Evolutionary conservation across 2,329 filamentous ascomycete genomes (phyloP).

Genomic region (Ceratocystis diversiconidia): DNA sequence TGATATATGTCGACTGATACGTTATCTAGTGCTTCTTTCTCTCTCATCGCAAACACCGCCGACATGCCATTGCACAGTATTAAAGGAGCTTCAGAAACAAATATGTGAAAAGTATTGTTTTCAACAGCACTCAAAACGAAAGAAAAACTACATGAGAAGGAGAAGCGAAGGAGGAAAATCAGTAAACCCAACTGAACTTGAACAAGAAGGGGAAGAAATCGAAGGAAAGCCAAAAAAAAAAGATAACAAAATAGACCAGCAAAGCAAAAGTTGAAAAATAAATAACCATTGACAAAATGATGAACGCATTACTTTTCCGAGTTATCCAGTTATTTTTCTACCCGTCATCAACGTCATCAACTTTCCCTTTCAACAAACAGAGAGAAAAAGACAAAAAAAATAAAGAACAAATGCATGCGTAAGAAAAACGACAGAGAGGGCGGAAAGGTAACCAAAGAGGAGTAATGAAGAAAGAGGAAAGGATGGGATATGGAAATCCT

Average conservation of each 20-base stretch:
- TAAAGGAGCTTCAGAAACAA: not conserved
- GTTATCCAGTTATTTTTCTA: conserved; percentile 12
- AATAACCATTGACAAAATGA: conserved; percentile 6
- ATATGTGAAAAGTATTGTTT: not conserved
- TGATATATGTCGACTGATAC: too few species aligned
- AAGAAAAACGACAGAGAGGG: not conserved
- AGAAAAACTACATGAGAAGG: not conserved
- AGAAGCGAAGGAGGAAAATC: not conserved
- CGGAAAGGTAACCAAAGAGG: not conserved
- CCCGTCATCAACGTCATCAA: conserved; percentile 9
- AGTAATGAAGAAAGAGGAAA: not conserved
- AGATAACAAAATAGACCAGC: not conserved
- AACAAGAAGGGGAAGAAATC: not conserved
- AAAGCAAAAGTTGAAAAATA: not conserved
- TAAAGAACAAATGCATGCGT: not conserved
- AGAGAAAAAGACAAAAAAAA: not conserved
- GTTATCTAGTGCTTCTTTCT: too few species aligned
- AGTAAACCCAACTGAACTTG: not conserved
- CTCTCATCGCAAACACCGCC: too few species aligned
- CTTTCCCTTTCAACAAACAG: conserved; percentile 1
- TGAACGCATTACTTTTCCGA: conserved; percentile 14
- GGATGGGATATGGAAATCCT: too few species aligned
- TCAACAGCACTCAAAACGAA: not conserved
- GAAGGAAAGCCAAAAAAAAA: not conserved
- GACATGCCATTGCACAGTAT: not conserved